Conservation (phyloP, 768 basidiomycete species). For the Dacryopinax primogenitus region DNA sequence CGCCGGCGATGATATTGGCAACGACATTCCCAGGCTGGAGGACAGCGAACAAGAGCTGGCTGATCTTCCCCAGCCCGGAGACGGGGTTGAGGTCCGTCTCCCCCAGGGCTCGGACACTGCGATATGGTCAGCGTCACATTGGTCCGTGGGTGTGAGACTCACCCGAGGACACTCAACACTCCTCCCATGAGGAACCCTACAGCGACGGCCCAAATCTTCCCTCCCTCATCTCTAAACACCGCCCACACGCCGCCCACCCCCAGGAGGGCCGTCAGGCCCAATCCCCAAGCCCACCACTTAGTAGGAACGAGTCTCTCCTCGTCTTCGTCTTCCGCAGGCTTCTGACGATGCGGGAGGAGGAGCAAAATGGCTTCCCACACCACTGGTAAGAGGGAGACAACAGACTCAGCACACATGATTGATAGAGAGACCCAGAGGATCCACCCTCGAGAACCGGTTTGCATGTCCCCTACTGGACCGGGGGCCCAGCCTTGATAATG, state of each 20-base stretch:
- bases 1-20: slow-evolving; percentile 95
- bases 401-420: slow-evolving; percentile 86
- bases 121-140: slow-evolving; percentile 9
- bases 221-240: slow-evolving; percentile 82
- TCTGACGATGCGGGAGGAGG: slow-evolving; percentile 16
- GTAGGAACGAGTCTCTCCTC: slow-evolving; percentile 69
- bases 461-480: slow-evolving; percentile 77
- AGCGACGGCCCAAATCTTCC: slow-evolving; percentile 88
- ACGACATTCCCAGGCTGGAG: slow-evolving; percentile 89
- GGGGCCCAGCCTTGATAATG: slow-evolving; percentile 83
- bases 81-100: slow-evolving; percentile 93
- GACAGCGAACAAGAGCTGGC: slow-evolving; percentile 87
- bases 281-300: slow-evolving; percentile 61
- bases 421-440: slow-evolving; percentile 93
- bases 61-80: slow-evolving; percentile 87
- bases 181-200: slow-evolving; percentile 73
- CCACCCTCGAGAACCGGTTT: slow-evolving; percentile 83
- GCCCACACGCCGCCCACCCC: slow-evolving; percentile 76
- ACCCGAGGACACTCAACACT: slow-evolving; percentile 80
- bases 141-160: slow-evolving; percentile 20
- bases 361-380: slow-evolving; percentile 38
- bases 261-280: slow-evolving; percentile 44
- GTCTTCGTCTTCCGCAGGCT: slow-evolving; percentile 24
- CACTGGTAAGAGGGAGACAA: slow-evolving; percentile 75
- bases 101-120: slow-evolving; percentile 80